These are phyloP conservation scores for Cladobotryum mycophilum DNA, from an alignment of 2,329 filamentous ascomycete species.

Conservation along the genomic window DNA sequence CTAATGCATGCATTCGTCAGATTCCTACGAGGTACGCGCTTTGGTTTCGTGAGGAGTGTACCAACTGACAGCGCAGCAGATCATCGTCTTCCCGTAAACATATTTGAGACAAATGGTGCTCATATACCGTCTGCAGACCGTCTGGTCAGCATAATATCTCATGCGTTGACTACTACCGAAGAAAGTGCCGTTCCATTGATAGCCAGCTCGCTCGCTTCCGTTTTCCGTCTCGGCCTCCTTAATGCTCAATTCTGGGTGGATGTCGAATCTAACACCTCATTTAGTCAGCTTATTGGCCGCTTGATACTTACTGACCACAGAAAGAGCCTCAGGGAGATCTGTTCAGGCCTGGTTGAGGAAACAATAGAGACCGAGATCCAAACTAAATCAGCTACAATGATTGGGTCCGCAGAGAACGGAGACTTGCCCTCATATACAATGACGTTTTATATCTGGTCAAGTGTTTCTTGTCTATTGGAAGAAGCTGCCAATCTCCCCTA, in stretches of 20 bases:
- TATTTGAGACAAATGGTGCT: background rate
- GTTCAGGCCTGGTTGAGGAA: slow-evolving; percentile 29
- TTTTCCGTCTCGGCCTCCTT: slow-evolving; percentile 24
- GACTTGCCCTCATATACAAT: slow-evolving; percentile 9
- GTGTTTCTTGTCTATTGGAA: slow-evolving; percentile 29
- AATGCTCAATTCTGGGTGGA: slow-evolving; percentile 24
- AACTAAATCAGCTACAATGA: background rate
- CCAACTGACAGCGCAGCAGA: background rate
- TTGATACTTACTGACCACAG: slow-evolving; percentile 25
- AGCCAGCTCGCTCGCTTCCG: slow-evolving; percentile 20
- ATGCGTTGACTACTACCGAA: slow-evolving; percentile 16
- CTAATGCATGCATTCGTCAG: slow-evolving; percentile 24
- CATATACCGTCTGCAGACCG: slow-evolving; percentile 10
- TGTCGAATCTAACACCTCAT: slow-evolving; percentile 16
- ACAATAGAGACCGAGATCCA: slow-evolving; percentile 14
- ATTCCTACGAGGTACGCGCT: slow-evolving; percentile 22
- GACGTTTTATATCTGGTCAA: slow-evolving; percentile 24
- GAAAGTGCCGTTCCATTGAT: slow-evolving; percentile 23
- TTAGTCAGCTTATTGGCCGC: slow-evolving; percentile 18
- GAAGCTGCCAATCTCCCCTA: slow-evolving; percentile 23
- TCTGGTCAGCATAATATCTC: slow-evolving; percentile 21
- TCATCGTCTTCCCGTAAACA: background rate
- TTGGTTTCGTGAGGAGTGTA: background rate
- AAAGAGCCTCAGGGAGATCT: slow-evolving; percentile 22
- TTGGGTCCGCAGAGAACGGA: background rate